These are phyloP conservation scores for Metschnikowia lachancei DNA, from an alignment of 805 yeast species.

Conservation along the genomic window DNA sequence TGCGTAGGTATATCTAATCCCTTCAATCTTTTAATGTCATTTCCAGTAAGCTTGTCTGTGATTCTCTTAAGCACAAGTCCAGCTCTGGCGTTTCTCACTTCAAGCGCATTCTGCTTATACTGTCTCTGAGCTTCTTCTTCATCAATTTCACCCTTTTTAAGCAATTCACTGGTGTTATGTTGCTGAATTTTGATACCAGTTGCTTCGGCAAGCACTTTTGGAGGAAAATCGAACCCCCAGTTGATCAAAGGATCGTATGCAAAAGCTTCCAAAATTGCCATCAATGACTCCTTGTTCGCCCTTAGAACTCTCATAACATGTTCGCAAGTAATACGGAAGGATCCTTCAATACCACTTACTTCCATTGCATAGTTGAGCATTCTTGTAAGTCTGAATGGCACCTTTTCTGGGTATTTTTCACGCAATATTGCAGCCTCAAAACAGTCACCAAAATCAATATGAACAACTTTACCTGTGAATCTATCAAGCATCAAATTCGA, in stretches of 20 bases:
- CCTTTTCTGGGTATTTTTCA: conserved; percentile 97
- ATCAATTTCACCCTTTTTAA: conserved; percentile 71
- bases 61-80: conserved; percentile 85
- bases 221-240: conserved; percentile 97
- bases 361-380: conserved; percentile 99
- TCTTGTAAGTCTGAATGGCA: conserved; percentile 93
- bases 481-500: conserved; percentile 94
- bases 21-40: conserved; percentile 73
- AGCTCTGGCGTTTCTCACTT: conserved; percentile 84
- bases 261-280: conserved; percentile 98
- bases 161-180: conserved; percentile 64
- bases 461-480: conserved; percentile 91
- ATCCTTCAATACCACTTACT: conserved; percentile 97
- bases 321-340: conserved; percentile 93
- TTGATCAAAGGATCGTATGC: conserved; percentile 97
- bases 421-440: conserved; percentile 96
- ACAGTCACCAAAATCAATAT: conserved; percentile 98
- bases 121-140: conserved; percentile 72
- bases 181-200: conserved; percentile 69
- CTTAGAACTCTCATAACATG: conserved; percentile 94
- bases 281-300: conserved; percentile 90
- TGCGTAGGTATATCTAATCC: conserved; percentile 83
- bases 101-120: conserved; percentile 67
- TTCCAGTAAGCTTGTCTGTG: conserved; percentile 89
- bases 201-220: conserved; percentile 70